Evolutionary conservation across 176 grass and related monocot species (phyloP), one percentile per base, ranked within the genome.

Genomic region (Luzula sylvatica): DNA sequence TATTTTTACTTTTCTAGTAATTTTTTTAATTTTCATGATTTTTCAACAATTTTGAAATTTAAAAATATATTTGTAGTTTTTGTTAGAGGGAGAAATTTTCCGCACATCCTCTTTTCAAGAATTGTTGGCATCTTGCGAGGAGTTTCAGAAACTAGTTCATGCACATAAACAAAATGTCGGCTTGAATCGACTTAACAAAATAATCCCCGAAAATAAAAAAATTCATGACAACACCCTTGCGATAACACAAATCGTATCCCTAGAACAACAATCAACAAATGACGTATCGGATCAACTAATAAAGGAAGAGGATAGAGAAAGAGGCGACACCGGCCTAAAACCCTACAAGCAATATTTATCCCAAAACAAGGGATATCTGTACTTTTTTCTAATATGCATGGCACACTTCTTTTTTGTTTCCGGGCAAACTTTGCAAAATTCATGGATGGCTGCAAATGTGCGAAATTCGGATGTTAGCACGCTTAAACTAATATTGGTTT

Each of bases 371-470:
- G 92, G 92, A 25, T 86, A 79, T 44, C 14, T 98, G 3, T 90
- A 86, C 56, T 50, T 25, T 48, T 86, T 42, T 40, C 14, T 98
- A 6, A 16, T 18, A 38, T 45, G 46, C 44, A 54, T 90, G 21
- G 71, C 53, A 50, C 85, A 86, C 21, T 28, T 82, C 32, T 23
- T 82, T 55, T 90, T 98, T 61, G 2, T 77, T 65, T n/a, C 44
- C 46, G 92, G 74, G 7, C 92, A 98, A 80, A 77, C 89, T 77
- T 98, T 76, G 42, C 92, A 89, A 52, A 96, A 89, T 52, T 74
- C 85, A 49, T 98, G 92, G 92, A 82, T 98, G 81, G 85, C 92
- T 49, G 75, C 92, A 26, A 86, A 90, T 67, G 68, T 98, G 58
- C 46, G 89, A 39, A 82, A 82, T 61, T 51, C 81, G 56, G 27